These are phyloP conservation scores for Epithemia pelagica DNA, from an alignment of 108 stramenopile species.

Conservation along the genomic window DNA sequence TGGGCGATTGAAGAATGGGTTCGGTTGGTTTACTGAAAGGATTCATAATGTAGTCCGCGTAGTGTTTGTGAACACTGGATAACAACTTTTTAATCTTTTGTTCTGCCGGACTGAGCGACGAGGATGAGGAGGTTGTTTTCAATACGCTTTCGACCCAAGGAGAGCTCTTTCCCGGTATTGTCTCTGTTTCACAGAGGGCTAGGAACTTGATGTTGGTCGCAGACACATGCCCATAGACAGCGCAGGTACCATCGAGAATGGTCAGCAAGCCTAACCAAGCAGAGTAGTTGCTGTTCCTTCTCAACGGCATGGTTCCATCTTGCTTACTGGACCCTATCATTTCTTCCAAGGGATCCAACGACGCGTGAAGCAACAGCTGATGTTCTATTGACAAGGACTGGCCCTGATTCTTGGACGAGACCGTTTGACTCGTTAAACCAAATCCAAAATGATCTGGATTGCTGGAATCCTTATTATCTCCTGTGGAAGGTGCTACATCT, in stretches of 20 bases:
- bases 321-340: background rate
- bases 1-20: background rate
- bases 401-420: background rate
- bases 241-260: background rate
- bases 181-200: background rate
- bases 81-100: conserved; percentile 1
- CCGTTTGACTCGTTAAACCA: background rate
- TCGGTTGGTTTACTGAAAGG: background rate
- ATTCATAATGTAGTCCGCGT: conserved; percentile 1
- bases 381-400: background rate
- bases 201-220: conserved; percentile 11
- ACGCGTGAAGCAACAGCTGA: conserved; percentile 1
- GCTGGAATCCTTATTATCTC: background rate
- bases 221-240: conserved; percentile 6
- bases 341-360: conserved; percentile 8
- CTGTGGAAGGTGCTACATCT: background rate
- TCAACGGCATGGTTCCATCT: background rate
- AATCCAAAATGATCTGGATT: conserved; percentile 1
- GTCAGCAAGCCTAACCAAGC: conserved; percentile 1
- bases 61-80: background rate
- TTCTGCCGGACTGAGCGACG: background rate
- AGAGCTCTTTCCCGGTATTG: background rate
- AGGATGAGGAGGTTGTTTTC: background rate
- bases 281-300: background rate
- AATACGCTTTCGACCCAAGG: background rate